These are phyloP conservation scores for Alternaria sp. DNA, from an alignment of 2,329 filamentous ascomycete genomes.

Conservation along the genomic window DNA sequence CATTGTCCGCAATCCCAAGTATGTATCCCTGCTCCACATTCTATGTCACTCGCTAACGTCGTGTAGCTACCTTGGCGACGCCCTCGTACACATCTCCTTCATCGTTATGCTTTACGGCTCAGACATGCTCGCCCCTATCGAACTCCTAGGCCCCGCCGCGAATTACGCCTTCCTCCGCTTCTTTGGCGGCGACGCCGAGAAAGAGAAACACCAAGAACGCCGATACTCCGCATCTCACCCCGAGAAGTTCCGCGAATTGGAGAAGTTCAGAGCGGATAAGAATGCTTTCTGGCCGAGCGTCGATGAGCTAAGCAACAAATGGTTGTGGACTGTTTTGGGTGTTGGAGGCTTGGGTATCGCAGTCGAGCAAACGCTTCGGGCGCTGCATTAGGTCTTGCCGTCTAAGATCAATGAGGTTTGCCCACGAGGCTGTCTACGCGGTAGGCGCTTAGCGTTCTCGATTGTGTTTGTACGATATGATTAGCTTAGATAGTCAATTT, in stretches of 20 bases:
- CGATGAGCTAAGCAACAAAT: constrained; percentile 60
- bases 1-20: constrained; percentile 68
- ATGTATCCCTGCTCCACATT: constrained; percentile 31
- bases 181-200: constrained; percentile 63
- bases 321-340: constrained; percentile 61
- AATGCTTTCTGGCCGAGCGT: constrained; percentile 66
- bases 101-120: constrained; percentile 62
- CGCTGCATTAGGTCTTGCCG: constrained; percentile 29
- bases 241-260: constrained; percentile 60
- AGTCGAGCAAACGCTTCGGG: constrained; percentile 52
- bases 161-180: constrained; percentile 66
- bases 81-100: constrained; percentile 65
- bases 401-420: neutral
- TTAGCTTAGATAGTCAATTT: neutral
- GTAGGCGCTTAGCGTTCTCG: neutral
- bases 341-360: constrained; percentile 58
- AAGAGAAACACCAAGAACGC: constrained; percentile 59
- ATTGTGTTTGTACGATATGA: neutral
- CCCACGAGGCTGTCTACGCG: neutral
- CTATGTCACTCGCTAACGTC: neutral
- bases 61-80: constrained; percentile 66
- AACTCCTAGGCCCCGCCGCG: constrained; percentile 61
- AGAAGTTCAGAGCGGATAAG: constrained; percentile 60
- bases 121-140: constrained; percentile 61
- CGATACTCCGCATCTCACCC: constrained; percentile 60